phyloP scores from a whole-genome alignment of 306 rosid genomes.

The Spatholobus suberectus region DNA sequence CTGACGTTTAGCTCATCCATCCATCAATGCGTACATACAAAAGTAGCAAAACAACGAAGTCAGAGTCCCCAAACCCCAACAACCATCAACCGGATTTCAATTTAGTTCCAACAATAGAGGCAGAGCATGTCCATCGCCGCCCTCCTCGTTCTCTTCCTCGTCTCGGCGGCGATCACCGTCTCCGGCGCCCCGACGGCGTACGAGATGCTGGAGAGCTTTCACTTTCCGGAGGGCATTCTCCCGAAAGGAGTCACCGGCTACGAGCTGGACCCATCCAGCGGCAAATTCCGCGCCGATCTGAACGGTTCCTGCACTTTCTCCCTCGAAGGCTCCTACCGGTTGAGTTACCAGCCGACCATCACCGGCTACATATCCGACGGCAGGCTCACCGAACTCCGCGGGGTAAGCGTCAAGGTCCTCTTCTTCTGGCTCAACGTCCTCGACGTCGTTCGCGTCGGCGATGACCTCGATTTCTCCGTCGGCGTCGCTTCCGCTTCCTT shows the following conservation, averaged over 20 bases:
- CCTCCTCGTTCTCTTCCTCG: conserved; percentile 39
- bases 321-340: conserved; percentile 69
- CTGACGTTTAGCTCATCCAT: neutral
- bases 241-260: conserved; percentile 67
- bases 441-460: conserved; percentile 64
- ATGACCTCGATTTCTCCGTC: conserved; percentile 71
- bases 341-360: conserved; percentile 73
- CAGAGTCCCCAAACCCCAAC: neutral
- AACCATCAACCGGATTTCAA: neutral
- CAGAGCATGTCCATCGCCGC: conserved; percentile 44
- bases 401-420: conserved; percentile 79
- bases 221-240: conserved; percentile 76
- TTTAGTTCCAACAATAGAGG: neutral
- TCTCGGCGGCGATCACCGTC: conserved; percentile 37
- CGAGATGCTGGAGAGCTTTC: conserved; percentile 53
- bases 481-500: conserved; percentile 83
- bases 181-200: conserved; percentile 54
- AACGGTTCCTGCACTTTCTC: conserved; percentile 75
- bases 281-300: conserved; percentile 60
- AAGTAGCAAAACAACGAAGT: neutral
- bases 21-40: neutral
- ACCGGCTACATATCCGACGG: conserved; percentile 60
- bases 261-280: conserved; percentile 56
- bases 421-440: conserved; percentile 82
- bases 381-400: conserved; percentile 58